Evolutionary conservation across 2,329 filamentous ascomycete genomes (phyloP).

Genomic region (Trichophyton rubrum): DNA sequence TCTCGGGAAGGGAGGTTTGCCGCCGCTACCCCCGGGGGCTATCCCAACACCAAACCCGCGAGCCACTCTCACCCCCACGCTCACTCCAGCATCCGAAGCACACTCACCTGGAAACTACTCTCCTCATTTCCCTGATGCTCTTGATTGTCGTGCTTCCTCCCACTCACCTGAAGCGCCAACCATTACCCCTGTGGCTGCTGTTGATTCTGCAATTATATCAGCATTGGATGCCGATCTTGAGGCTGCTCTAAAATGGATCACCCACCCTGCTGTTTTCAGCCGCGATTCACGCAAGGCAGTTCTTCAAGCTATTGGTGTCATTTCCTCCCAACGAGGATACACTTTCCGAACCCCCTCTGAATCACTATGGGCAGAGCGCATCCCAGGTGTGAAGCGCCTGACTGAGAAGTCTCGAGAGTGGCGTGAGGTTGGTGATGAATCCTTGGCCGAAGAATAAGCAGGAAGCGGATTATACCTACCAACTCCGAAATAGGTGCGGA

Average conservation of each 20-base stretch:
- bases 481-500: not conserved
- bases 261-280: constrained; percentile 86
- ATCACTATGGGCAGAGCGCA: constrained; percentile 72
- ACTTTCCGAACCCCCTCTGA: constrained; percentile 88
- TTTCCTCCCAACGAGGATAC: constrained; percentile 84
- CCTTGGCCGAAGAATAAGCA: constrained; percentile 43
- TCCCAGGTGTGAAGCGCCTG: constrained; percentile 66
- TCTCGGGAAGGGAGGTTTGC: constrained; percentile 84
- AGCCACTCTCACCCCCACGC: constrained; percentile 30
- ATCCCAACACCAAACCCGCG: constrained; percentile 4
- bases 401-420: constrained; percentile 80
- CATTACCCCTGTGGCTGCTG: constrained; percentile 51
- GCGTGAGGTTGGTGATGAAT: constrained; percentile 74
- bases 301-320: constrained; percentile 89
- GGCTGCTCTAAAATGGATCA: constrained; percentile 89
- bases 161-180: constrained; percentile 33
- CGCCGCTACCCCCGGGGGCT: constrained; percentile 57
- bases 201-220: constrained; percentile 67
- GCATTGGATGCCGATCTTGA: constrained; percentile 88
- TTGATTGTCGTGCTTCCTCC: constrained; percentile 20
- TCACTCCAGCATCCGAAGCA: constrained; percentile 23
- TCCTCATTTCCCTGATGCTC: constrained; percentile 25
- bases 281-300: constrained; percentile 92
- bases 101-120: constrained; percentile 28
- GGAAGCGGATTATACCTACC: not conserved